A percentile compares a stretch with the other conserved stretches of the same genome.
phyloP scores from a whole-genome alignment of 106 monocot species.

The Dendrobium nobile region DNA sequence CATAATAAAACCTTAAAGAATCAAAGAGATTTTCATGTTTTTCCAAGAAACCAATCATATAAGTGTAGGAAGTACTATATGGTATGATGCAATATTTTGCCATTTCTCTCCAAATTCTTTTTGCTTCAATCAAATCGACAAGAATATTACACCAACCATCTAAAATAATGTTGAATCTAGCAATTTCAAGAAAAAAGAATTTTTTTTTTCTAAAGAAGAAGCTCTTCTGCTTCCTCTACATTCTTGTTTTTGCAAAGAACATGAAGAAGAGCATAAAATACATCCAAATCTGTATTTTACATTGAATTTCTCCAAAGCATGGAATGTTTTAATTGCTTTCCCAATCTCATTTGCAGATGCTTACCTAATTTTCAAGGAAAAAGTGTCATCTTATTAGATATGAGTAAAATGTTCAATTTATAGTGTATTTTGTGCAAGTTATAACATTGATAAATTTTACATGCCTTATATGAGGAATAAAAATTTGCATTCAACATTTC shows the following conservation, averaged over 20 bases:
- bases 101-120: constrained; percentile 93
- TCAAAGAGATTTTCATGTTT: constrained; percentile 76
- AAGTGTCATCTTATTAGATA: not conserved
- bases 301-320: constrained; percentile 69
- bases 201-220: constrained; percentile 57
- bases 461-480: too few species aligned
- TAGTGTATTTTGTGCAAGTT: not conserved
- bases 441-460: not conserved
- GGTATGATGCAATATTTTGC: constrained; percentile 70
- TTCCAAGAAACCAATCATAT: constrained; percentile 64
- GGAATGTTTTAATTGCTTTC: constrained; percentile 21
- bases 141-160: constrained; percentile 73
- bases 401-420: not conserved
- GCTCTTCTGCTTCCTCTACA: constrained; percentile 84
- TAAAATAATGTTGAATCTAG: constrained; percentile 77
- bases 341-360: constrained; percentile 51
- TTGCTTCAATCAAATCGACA: constrained; percentile 68
- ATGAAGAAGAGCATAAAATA: constrained; percentile 65
- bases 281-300: constrained; percentile 39
- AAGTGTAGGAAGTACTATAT: constrained; percentile 59
- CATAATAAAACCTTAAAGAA: constrained; percentile 70
- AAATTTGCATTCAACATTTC: too few species aligned
- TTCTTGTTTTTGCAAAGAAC: constrained; percentile 70
- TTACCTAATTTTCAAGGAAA: constrained; percentile 37
- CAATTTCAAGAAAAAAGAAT: constrained; percentile 55